Conservation (phyloP, 331 rosid species). For the Telfairia occidentalis region DNA sequence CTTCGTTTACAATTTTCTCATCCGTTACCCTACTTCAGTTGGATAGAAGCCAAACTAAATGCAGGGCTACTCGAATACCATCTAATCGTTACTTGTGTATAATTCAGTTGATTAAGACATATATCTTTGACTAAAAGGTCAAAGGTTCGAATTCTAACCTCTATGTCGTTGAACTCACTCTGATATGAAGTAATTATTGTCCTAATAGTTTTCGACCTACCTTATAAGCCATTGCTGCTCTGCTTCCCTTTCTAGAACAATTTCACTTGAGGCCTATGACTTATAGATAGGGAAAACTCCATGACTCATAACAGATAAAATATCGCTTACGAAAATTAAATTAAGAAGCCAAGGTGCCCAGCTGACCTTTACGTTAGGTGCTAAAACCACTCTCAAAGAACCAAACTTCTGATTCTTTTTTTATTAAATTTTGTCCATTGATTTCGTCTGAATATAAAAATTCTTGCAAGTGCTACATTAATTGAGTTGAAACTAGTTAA, state of each 20-base stretch:
- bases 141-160: no score
- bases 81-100: no score
- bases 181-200: not conserved
- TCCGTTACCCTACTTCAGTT: not conserved
- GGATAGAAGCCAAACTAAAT: not conserved
- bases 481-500: not conserved
- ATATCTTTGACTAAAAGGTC: no score
- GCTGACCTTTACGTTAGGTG: not conserved
- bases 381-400: not conserved
- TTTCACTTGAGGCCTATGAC: not conserved
- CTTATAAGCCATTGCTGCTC: not conserved
- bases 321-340: not conserved
- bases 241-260: not conserved
- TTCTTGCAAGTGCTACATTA: not conserved
- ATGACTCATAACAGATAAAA: not conserved
- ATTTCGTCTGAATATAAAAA: not conserved
- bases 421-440: not conserved
- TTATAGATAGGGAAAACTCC: not conserved
- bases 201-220: not conserved
- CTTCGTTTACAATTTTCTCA: not conserved
- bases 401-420: not conserved
- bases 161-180: no score
- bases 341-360: not conserved
- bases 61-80: no score
- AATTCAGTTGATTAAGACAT: no score